Evolutionary conservation across 371 early-diverging fungal species (phyloP).

Genomic region (Rhizopus microsporus): DNA sequence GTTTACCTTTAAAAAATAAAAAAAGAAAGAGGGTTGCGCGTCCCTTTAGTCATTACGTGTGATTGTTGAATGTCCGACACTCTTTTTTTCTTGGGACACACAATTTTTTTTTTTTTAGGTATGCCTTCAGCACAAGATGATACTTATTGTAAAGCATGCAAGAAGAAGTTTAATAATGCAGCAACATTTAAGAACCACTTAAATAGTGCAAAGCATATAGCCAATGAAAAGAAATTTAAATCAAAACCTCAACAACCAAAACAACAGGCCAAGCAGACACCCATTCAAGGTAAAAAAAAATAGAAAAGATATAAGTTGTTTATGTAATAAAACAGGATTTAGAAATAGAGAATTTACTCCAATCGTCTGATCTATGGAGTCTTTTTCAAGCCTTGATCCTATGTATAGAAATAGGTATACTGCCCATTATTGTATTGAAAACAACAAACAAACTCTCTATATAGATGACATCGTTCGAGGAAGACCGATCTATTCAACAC

Average conservation of each 20-base stretch:
- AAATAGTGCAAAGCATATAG: conserved; percentile 50
- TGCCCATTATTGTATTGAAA: background rate
- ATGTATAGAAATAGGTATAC: background rate
- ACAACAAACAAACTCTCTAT: background rate
- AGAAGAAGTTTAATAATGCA: conserved; percentile 46
- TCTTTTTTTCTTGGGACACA: conserved; percentile 1
- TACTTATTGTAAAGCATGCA: conserved; percentile 46
- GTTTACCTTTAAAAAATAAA: conserved; percentile 8
- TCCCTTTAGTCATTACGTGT: background rate
- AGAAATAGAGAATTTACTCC: background rate
- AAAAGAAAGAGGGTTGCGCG: conserved; percentile 6
- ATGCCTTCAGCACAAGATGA: conserved; percentile 14
- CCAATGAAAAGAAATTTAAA: conserved; percentile 34
- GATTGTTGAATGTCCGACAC: background rate
- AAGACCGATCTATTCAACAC: background rate
- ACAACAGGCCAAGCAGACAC: background rate
- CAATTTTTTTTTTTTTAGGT: background rate
- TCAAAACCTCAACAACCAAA: conserved; percentile 1
- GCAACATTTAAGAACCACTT: conserved; percentile 40
- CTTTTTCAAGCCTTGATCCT: background rate
- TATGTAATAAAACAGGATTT: too few species aligned
- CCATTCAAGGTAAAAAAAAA: background rate
- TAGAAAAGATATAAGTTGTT: background rate
- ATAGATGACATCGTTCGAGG: conserved; percentile 1
- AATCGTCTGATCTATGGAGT: background rate